Base-by-base conservation (phyloP, 164 flowering plant genomes). In the Chimonanthus salicifolius region DNA sequence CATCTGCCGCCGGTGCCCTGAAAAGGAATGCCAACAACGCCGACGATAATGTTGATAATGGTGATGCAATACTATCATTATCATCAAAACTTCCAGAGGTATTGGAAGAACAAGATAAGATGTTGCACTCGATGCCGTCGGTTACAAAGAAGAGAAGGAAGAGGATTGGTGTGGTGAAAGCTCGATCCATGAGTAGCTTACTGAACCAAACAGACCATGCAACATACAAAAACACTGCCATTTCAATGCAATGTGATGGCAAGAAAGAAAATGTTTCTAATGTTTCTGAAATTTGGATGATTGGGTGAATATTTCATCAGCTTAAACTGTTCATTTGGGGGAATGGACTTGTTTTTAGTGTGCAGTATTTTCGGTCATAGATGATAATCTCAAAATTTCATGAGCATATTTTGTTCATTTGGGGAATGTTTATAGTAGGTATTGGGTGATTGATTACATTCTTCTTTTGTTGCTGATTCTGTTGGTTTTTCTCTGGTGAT, bases 171-270 rank as follows among this genome's bases (percentile, higher is more conserved):
- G 78, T 77, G 77, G 94, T 89, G 75, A 90, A 89, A 76, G 94
- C 97, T 66, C 84, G 97, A 49, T 88, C 94, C 0, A 74, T 92
- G n/a, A 90, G 89, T 77, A 89, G 94, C 75, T 79, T 92, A 79
- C 84, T 92, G 3, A 82, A 88, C 62, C 86, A 82, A 79, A 79
- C 85, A 6, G 21, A 10, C 44, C 20, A 68, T 62, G 15, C 66
- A 21, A 45, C 71, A 54, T 54, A 54, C 16, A 54, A 13, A 54
- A 5, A 54, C 60, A 13, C 4, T 54, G 11, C 60, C 60, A 54
- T 54, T 33, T n/a, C 60, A 13, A n/a, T 54, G 11, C 60, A 10
- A 54, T 54, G 16, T 54, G 60, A 54, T 54, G 60, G 60, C 16
- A n/a, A 3, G 60, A 54, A 54, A 54, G 60, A 11, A 9, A 33